Conservation (phyloP, 805 yeast species). For the Phaffomyces thermotolerans region DNA sequence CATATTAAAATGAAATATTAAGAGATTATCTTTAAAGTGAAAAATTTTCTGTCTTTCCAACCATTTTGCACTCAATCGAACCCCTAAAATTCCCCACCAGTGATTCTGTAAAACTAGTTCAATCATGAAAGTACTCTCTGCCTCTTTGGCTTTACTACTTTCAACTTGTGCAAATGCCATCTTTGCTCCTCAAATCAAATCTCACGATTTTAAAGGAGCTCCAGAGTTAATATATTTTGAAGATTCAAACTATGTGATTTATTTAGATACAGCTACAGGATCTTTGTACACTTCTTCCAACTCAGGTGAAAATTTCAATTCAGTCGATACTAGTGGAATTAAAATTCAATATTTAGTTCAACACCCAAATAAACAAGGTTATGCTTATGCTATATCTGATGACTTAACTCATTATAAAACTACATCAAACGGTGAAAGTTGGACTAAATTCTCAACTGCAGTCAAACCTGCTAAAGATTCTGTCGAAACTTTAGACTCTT, state of each 20-base stretch:
- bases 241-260: constrained; percentile 20
- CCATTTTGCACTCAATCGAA: no score
- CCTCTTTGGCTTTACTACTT: constrained; percentile 8
- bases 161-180: constrained; percentile 12
- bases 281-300: constrained; percentile 38
- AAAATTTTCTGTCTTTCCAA: not conserved
- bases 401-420: constrained; percentile 32
- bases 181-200: constrained; percentile 22
- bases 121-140: constrained; percentile 5
- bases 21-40: no score
- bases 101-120: not conserved
- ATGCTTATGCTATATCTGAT: constrained; percentile 33
- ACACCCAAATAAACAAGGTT: constrained; percentile 32
- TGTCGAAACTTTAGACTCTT: constrained; percentile 18
- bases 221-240: constrained; percentile 28
- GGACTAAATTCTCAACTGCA: constrained; percentile 31
- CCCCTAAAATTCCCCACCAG: not conserved
- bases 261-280: constrained; percentile 21
- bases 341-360: constrained; percentile 23
- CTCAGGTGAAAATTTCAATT: constrained; percentile 37
- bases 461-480: constrained; percentile 22
- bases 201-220: constrained; percentile 15
- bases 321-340: constrained; percentile 33
- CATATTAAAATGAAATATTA: no score
- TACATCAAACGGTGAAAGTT: constrained; percentile 33